These are phyloP conservation scores for Gossypium davidsonii DNA, from an alignment of 441 rosid species.

Conservation along the genomic window DNA sequence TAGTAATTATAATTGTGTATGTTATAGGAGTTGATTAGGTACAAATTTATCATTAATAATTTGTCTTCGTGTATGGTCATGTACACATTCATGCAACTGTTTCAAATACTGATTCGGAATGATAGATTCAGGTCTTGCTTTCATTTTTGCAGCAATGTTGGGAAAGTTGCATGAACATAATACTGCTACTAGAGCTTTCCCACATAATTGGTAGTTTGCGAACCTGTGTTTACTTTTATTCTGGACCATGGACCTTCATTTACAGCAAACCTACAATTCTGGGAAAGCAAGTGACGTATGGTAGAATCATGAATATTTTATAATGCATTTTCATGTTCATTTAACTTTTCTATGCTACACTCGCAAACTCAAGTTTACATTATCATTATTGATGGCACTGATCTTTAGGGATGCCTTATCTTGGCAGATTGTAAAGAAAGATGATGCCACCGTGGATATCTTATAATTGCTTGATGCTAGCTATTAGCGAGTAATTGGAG, in stretches of 20 bases:
- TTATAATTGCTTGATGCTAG: slow-evolving; percentile 11
- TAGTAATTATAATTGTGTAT: neutral
- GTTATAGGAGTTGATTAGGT: neutral
- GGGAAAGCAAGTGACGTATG: neutral
- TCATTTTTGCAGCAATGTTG: neutral
- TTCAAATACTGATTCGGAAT: neutral
- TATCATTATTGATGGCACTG: neutral
- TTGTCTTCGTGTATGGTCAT: neutral
- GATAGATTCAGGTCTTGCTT: neutral
- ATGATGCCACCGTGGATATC: slow-evolving; percentile 17
- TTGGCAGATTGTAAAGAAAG: slow-evolving; percentile 43
- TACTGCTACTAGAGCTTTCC: neutral
- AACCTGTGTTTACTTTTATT: neutral
- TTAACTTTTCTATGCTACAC: neutral
- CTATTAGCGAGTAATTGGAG: neutral
- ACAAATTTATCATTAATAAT: neutral
- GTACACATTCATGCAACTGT: neutral
- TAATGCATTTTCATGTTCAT: neutral
- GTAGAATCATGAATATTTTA: neutral
- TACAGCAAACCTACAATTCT: neutral
- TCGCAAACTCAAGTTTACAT: slow-evolving; percentile 5
- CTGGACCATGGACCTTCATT: neutral
- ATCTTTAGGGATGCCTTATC: neutral
- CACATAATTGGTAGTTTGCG: neutral
- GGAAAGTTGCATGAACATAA: neutral